phyloP scores from a whole-genome alignment of 257 asterid species.

The Craterostigma plantagineum region DNA sequence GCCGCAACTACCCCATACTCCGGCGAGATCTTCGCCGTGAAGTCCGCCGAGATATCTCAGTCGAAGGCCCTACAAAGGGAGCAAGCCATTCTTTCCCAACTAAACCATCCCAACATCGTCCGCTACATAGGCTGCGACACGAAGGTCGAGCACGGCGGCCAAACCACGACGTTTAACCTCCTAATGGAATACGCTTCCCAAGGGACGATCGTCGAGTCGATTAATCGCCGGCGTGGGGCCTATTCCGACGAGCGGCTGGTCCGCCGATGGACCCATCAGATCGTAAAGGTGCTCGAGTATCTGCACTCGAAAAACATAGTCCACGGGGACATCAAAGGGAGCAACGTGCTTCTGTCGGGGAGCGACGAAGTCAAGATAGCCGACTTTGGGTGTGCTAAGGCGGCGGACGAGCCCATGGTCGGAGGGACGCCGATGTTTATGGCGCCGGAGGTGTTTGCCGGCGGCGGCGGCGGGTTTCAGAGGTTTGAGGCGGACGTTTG shows the following conservation, averaged over 20 bases:
- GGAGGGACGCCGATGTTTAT: slow-evolving; percentile 71
- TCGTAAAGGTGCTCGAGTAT: slow-evolving; percentile 34
- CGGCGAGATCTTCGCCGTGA: slow-evolving; percentile 36
- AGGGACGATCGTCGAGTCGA: slow-evolving; percentile 24
- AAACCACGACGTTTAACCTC: slow-evolving; percentile 25
- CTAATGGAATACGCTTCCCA: slow-evolving; percentile 33
- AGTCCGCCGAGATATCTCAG: slow-evolving; percentile 31
- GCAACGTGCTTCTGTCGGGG: slow-evolving; percentile 27
- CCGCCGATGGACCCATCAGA: slow-evolving; percentile 18
- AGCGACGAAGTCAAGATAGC: slow-evolving; percentile 33
- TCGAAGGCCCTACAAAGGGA: slow-evolving; percentile 35
- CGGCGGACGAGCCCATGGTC: slow-evolving; percentile 8
- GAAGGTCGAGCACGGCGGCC: slow-evolving; percentile 16
- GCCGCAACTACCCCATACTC: slow-evolving; percentile 3
- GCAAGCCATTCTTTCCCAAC: slow-evolving; percentile 21
- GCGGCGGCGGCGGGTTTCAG: slow-evolving; percentile 56
- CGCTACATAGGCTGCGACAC: slow-evolving; percentile 34
- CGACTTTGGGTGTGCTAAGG: slow-evolving; percentile 62
- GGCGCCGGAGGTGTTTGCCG: slow-evolving; percentile 71
- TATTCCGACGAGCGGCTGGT: slow-evolving; percentile 20
- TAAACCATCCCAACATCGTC: slow-evolving; percentile 22
- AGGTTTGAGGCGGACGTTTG: slow-evolving; percentile 59
- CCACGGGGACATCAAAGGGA: slow-evolving; percentile 70
- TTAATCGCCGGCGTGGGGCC: slow-evolving; percentile 15
- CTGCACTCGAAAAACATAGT: slow-evolving; percentile 46